Evolutionary conservation across 2,329 filamentous ascomycete species (phyloP).

Genomic region (Fusarium staphyleae): DNA sequence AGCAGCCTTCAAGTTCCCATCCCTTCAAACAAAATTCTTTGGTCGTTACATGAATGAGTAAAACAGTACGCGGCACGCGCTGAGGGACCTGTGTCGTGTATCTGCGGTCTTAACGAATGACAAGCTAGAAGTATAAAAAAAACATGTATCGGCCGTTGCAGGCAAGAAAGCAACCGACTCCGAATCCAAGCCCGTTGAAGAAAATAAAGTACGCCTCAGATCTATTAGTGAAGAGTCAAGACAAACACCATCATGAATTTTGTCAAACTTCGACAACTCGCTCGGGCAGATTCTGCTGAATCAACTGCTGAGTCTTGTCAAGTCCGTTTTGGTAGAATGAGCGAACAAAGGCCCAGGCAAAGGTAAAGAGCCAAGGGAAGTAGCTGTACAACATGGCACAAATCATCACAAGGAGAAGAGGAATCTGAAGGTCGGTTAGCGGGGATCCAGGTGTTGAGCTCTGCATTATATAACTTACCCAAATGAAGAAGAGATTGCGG

Average conservation of each 20-base stretch:
- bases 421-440: constrained; percentile 52
- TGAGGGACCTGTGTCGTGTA: not conserved
- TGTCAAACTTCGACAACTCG: constrained; percentile 41
- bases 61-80: constrained; percentile 9
- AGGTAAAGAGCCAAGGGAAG: constrained; percentile 56
- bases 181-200: constrained; percentile 5
- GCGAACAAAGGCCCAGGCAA: constrained; percentile 46
- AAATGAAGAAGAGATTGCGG: constrained; percentile 72
- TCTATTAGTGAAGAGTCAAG: constrained; percentile 23
- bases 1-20: not conserved
- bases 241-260: constrained; percentile 29
- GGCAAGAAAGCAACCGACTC: constrained; percentile 20
- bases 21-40: not conserved
- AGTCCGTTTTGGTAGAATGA: constrained; percentile 44
- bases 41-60: not conserved
- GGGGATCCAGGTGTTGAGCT: not conserved
- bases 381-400: constrained; percentile 59
- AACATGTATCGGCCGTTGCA: constrained; percentile 14
- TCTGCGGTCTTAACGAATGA: constrained; percentile 12
- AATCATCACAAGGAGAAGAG: constrained; percentile 57
- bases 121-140: not conserved
- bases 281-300: constrained; percentile 37
- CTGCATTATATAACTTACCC: constrained; percentile 56
- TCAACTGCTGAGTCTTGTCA: constrained; percentile 39
- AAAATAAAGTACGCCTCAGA: constrained; percentile 26